Conservation (phyloP, 164 flowering plant genomes). For the Saururus chinensis region DNA sequence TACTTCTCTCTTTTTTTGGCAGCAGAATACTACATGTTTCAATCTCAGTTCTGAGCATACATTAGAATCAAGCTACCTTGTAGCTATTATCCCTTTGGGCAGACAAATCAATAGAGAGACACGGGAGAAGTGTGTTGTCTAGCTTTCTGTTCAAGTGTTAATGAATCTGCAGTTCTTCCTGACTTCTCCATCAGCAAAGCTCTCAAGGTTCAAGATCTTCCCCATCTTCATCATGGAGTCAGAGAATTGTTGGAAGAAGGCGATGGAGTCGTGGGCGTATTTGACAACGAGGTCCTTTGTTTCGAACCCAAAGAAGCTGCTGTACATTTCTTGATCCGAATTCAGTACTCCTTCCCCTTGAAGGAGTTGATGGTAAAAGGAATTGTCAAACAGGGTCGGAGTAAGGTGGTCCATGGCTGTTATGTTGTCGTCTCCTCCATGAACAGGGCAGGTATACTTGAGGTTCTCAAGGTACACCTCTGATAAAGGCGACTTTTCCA, state of each 20-base stretch:
- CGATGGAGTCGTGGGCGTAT: constrained; percentile 53
- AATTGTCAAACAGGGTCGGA: constrained; percentile 73
- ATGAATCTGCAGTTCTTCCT: constrained; percentile 81
- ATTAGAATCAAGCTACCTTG: no score
- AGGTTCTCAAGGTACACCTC: constrained; percentile 35
- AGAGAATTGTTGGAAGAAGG: constrained; percentile 76
- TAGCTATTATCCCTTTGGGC: not conserved
- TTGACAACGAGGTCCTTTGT: constrained; percentile 49
- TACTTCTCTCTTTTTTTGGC: no score
- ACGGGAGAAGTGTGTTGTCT: not conserved
- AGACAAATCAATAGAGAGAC: not conserved
- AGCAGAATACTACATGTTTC: no score
- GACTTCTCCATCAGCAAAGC: constrained; percentile 62
- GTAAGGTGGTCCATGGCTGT: constrained; percentile 69
- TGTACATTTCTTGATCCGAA: constrained; percentile 82
- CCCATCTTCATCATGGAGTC: constrained; percentile 95
- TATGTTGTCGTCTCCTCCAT: constrained; percentile 37
- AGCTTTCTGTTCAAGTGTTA: constrained; percentile 30
- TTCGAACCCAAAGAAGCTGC: constrained; percentile 47
- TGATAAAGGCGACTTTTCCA: constrained; percentile 24
- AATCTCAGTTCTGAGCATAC: no score
- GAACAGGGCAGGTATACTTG: constrained; percentile 47
- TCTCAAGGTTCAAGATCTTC: constrained; percentile 52
- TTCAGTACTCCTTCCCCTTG: constrained; percentile 75
- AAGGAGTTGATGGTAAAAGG: constrained; percentile 54